A percentile compares a stretch with the other conserved stretches of the same genome.
Conservation (phyloP, 805 yeast species). For the Yarrowia sp. region DNA sequence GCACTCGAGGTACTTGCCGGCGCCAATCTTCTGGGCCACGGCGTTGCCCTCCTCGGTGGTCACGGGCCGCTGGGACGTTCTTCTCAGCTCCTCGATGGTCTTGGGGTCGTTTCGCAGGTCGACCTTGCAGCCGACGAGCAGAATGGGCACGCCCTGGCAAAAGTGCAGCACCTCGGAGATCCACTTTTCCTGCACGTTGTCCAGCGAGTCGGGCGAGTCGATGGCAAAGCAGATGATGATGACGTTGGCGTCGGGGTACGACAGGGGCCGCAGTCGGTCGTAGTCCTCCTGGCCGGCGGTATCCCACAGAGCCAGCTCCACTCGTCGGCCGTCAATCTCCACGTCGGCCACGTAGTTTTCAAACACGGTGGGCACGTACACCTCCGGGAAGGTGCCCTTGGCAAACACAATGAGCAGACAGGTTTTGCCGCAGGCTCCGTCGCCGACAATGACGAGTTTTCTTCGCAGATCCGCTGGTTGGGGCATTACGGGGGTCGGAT, state of each 20-base stretch:
- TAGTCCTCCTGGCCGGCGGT: conserved; percentile 99
- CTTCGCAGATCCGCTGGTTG: conserved; percentile 47
- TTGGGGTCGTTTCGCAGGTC: conserved; percentile 85
- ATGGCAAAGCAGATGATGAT: conserved; percentile 89
- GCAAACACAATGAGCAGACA: conserved; percentile 84
- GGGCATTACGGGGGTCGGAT: conserved; percentile 14
- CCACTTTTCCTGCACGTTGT: conserved; percentile 96
- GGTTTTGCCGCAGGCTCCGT: conserved; percentile 97
- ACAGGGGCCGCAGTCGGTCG: conserved; percentile 88
- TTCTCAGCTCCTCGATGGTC: conserved; percentile 75
- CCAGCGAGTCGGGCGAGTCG: conserved; percentile 89
- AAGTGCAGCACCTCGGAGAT: conserved; percentile 90
- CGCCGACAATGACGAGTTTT: conserved; percentile 93
- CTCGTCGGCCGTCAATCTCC: conserved; percentile 87
- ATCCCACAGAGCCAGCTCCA: conserved; percentile 96
- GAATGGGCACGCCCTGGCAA: conserved; percentile 93
- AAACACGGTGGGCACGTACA: conserved; percentile 94
- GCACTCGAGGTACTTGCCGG: conserved; percentile 85
- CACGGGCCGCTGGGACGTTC: conserved; percentile 81
- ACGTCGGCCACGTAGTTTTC: conserved; percentile 98
- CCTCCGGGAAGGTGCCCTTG: conserved; percentile 91
- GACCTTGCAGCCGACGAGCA: conserved; percentile 88
- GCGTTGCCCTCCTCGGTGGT: conserved; percentile 81
- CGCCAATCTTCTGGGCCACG: conserved; percentile 89
- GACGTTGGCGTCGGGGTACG: conserved; percentile 92